Evolutionary conservation across 164 flowering plant species (phyloP).

Genomic region (Vitis riparia): DNA sequence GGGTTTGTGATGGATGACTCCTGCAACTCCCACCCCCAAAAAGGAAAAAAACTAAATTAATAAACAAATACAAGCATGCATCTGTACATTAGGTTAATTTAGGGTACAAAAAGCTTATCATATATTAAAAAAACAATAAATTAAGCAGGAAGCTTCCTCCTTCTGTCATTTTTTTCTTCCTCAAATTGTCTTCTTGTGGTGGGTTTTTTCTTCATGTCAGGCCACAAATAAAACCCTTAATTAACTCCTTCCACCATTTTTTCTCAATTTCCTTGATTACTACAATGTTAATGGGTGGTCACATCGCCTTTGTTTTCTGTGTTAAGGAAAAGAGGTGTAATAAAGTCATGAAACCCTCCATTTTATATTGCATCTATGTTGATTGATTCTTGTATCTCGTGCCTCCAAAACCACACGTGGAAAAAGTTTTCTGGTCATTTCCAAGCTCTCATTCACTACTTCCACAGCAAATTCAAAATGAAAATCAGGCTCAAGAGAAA

Average conservation of each 20-base stretch:
- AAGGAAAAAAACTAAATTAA: not conserved
- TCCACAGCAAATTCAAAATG: not conserved
- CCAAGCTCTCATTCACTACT: slow-evolving; percentile 11
- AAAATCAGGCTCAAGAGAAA: not conserved
- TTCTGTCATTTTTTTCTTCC: too few relatives aligned
- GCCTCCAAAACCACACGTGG: not conserved
- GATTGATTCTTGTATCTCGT: too few relatives aligned
- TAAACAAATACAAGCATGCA: not conserved
- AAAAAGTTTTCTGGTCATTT: slow-evolving; percentile 4
- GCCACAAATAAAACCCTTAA: too few relatives aligned
- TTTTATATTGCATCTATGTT: too few relatives aligned
- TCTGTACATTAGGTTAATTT: not conserved
- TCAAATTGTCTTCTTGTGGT: too few relatives aligned
- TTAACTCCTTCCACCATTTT: too few relatives aligned
- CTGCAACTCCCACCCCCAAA: slow-evolving; percentile 12
- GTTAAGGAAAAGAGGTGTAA: too few relatives aligned
- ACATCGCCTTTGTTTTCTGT: too few relatives aligned
- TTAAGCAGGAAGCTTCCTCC: slow-evolving; percentile 3
- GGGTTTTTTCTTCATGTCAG: too few relatives aligned
- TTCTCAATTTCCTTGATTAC: too few relatives aligned
- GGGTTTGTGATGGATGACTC: slow-evolving; percentile 35
- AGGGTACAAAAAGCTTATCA: not conserved
- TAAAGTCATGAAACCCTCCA: too few relatives aligned
- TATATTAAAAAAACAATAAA: slow-evolving; percentile 1
- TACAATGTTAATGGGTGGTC: too few relatives aligned